A percentile compares a stretch with the other conserved stretches of the same genome.
phyloP scores from a whole-genome alignment of 306 rosid genomes.

The Quercus engelmannii region DNA sequence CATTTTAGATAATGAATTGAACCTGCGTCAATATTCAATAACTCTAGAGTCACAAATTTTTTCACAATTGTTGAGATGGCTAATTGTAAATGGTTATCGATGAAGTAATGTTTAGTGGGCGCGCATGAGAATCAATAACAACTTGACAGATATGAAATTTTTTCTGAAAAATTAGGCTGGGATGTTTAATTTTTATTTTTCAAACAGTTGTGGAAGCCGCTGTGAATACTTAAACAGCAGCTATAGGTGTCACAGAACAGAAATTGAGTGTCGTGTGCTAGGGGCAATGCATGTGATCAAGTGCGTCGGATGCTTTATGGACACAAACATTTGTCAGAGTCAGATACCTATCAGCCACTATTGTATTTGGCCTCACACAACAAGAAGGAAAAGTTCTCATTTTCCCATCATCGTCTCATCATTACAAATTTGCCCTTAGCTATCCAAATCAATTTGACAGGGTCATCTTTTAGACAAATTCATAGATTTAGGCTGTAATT shows the following conservation, averaged over 20 bases:
- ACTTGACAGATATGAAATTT: too few species aligned
- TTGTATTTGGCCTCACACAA: neutral
- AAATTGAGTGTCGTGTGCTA: neutral
- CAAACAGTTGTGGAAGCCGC: neutral
- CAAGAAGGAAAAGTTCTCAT: neutral
- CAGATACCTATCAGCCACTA: neutral
- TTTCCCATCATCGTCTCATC: neutral
- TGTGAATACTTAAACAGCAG: neutral
- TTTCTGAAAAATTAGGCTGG: neutral
- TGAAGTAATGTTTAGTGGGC: too few species aligned
- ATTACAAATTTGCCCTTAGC: neutral
- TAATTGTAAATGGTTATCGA: too few species aligned
- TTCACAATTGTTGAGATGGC: too few species aligned
- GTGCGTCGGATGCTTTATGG: neutral
- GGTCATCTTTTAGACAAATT: neutral
- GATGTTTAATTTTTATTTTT: neutral
- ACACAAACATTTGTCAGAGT: neutral
- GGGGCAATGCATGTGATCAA: neutral
- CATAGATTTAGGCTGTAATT: neutral
- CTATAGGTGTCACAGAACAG: neutral
- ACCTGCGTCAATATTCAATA: neutral
- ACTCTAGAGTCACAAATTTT: too few species aligned
- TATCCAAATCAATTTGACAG: neutral
- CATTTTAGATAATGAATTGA: neutral
- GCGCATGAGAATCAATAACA: too few species aligned